phyloP scores from a whole-genome alignment of 805 yeast genomes.

The Saccharomycopsis capsularis region DNA sequence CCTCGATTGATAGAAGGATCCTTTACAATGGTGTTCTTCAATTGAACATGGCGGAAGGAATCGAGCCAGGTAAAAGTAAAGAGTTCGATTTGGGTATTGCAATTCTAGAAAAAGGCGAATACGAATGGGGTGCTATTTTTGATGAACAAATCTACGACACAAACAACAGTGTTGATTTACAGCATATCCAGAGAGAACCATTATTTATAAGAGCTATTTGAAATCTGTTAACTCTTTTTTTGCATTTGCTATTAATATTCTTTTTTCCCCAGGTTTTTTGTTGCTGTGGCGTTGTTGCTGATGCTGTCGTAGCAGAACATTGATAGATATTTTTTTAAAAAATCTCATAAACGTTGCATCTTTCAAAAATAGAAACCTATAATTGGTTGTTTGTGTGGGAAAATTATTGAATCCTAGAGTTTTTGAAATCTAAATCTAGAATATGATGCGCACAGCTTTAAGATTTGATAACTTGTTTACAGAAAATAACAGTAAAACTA shows the following conservation, averaged over 20 bases:
- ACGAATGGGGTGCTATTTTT: slow-evolving; percentile 68
- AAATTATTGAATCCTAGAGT: too few species aligned
- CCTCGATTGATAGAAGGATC: slow-evolving; percentile 48
- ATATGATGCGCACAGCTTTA: too few species aligned
- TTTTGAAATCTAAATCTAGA: too few species aligned
- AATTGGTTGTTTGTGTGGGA: too few species aligned
- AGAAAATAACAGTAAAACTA: too few species aligned
- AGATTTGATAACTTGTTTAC: too few species aligned
- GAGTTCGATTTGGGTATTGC: slow-evolving; percentile 48
- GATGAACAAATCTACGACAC: slow-evolving; percentile 35
- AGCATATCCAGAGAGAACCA: slow-evolving; percentile 35
- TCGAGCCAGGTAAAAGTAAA: slow-evolving; percentile 37
- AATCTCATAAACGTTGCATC: too few species aligned
- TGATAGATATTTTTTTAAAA: too few species aligned
- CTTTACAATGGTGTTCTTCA: slow-evolving; percentile 71
- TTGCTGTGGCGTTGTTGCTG: neutral
- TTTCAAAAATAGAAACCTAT: too few species aligned
- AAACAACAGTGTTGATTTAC: slow-evolving; percentile 27
- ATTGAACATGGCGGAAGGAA: slow-evolving; percentile 36
- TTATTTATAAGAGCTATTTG: slow-evolving; percentile 27
- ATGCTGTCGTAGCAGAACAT: too few species aligned
- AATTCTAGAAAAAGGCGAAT: slow-evolving; percentile 69
- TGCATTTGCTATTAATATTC: neutral
- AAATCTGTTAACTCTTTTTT: neutral
- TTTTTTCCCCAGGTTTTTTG: too few species aligned